Percentiles rank a stretch among this genome's conserved stretches.
Evolutionary conservation across 768 basidiomycete genomes (phyloP).

Genomic region (Naganishia onofrii): DNA sequence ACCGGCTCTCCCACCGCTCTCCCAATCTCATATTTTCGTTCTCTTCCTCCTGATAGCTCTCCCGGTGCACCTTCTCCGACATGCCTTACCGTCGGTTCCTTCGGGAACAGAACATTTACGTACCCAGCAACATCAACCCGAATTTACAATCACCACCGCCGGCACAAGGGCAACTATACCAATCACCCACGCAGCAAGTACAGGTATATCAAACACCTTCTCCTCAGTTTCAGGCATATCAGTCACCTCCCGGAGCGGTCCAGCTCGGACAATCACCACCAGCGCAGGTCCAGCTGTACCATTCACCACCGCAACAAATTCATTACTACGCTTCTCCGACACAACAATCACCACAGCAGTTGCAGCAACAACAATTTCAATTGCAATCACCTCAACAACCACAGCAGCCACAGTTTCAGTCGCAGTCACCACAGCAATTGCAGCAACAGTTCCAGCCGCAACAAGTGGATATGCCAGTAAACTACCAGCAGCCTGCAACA

Average conservation of each 20-base stretch:
- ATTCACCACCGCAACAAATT: neutral
- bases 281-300: neutral
- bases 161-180: neutral
- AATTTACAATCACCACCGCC: slow-evolving; percentile 19
- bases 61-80: neutral
- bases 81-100: slow-evolving; percentile 23
- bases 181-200: neutral
- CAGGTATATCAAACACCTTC: slow-evolving; percentile 15
- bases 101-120: slow-evolving; percentile 22
- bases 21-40: too few relatives aligned
- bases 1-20: neutral
- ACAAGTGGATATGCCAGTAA: neutral
- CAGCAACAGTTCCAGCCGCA: slow-evolving; percentile 3
- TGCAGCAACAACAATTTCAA: neutral
- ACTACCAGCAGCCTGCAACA: neutral
- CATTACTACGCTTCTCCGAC: slow-evolving; percentile 1
- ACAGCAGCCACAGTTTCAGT: too few relatives aligned
- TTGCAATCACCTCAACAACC: neutral
- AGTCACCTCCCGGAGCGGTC: neutral
- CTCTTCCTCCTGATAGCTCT: neutral
- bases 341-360: slow-evolving; percentile 5
- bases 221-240: neutral
- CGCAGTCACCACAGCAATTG: neutral
- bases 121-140: slow-evolving; percentile 1
- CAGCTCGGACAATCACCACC: slow-evolving; percentile 1